A percentile compares a stretch with the other conserved stretches of the same genome.
Conservation (phyloP, 495 filamentous ascomycete genomes). For the Penicillium goetzii region DNA sequence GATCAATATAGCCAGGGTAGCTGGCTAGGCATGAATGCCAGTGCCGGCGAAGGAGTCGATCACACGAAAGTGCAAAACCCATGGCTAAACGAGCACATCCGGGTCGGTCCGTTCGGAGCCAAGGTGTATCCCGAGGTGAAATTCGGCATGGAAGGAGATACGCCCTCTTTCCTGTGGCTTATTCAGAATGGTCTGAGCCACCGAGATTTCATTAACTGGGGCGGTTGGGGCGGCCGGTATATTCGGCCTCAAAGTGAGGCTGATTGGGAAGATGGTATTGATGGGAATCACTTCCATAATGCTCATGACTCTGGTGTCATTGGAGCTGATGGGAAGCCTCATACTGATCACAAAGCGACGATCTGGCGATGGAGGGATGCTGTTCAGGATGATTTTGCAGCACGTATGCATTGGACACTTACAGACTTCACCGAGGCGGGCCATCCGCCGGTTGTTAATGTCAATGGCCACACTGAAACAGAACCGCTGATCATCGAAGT, state of each 20-base stretch:
- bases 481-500: not conserved
- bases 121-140: not conserved
- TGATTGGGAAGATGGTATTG: conserved; percentile 18
- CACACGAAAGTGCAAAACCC: not conserved
- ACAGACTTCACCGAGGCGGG: not conserved
- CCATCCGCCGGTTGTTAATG: not conserved
- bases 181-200: not conserved
- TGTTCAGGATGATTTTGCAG: not conserved
- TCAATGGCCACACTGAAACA: not conserved
- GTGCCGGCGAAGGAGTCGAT: not conserved
- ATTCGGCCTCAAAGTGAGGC: conserved; percentile 7
- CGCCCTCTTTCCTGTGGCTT: not conserved
- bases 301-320: conserved; percentile 29
- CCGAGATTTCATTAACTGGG: not conserved
- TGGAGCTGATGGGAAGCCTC: not conserved
- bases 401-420: not conserved
- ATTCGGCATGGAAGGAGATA: not conserved
- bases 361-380: not conserved
- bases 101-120: not conserved
- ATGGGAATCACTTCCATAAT: conserved; percentile 38
- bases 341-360: not conserved
- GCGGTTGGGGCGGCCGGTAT: conserved; percentile 23
- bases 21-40: not conserved
- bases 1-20: not conserved
- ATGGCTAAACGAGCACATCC: not conserved